These are phyloP conservation scores for Aspergillus pseudonomiae DNA, from an alignment of 2,329 filamentous ascomycete genomes.

Conservation along the genomic window DNA sequence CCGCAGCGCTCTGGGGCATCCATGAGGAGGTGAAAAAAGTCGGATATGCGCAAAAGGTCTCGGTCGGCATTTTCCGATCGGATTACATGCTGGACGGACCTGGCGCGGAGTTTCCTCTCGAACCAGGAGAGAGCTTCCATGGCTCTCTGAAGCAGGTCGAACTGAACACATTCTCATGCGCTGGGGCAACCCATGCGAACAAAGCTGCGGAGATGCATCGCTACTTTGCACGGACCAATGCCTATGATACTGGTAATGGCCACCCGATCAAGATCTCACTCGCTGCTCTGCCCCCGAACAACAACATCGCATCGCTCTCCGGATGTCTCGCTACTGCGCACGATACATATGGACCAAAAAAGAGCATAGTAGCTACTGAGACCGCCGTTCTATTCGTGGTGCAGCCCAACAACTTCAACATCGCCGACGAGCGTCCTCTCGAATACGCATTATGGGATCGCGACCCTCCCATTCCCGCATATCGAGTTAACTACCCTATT, in stretches of 20 bases:
- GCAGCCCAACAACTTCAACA: constrained; percentile 50
- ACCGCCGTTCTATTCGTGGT: constrained; percentile 49
- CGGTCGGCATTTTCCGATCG: constrained; percentile 46
- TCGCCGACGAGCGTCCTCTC: constrained; percentile 50
- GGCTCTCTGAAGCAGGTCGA: constrained; percentile 48
- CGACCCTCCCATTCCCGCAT: constrained; percentile 36
- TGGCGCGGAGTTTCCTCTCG: neutral
- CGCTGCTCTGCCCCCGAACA: constrained; percentile 34
- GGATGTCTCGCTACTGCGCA: constrained; percentile 38
- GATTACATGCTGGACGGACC: constrained; percentile 49
- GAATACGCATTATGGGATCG: constrained; percentile 46
- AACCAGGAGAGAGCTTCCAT: neutral
- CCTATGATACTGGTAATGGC: constrained; percentile 23
- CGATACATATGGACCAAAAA: constrained; percentile 31
- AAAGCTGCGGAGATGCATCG: constrained; percentile 47
- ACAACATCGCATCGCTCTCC: constrained; percentile 36
- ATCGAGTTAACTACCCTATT: constrained; percentile 40
- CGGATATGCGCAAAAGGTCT: constrained; percentile 31
- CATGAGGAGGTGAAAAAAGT: constrained; percentile 34
- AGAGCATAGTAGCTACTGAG: constrained; percentile 11
- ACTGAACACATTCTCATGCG: constrained; percentile 49
- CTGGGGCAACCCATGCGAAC: constrained; percentile 46
- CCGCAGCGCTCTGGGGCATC: constrained; percentile 43
- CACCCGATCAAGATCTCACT: constrained; percentile 4
- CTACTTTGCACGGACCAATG: constrained; percentile 29